These are phyloP conservation scores for Boletus eberwhitei DNA, from an alignment of 768 basidiomycete genomes.

Conservation along the genomic window DNA sequence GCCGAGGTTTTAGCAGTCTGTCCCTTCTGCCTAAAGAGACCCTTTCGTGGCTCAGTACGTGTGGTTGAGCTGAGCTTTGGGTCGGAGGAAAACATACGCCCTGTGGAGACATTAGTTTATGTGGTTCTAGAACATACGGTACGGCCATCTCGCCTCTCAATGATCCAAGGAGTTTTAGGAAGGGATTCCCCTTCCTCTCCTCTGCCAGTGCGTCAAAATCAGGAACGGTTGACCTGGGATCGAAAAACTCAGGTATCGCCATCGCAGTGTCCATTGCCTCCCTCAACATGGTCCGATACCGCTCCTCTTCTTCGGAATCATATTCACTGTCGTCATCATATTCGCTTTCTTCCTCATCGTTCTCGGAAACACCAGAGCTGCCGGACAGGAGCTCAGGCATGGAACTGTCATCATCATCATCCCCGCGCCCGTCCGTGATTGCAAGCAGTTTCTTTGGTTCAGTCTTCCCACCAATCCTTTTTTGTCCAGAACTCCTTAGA, in stretches of 20 bases:
- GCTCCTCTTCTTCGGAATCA: constrained; percentile 68
- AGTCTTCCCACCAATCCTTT: constrained; percentile 24
- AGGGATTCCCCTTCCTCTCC: constrained; percentile 67
- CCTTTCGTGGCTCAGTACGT: constrained; percentile 33
- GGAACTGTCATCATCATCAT: constrained; percentile 45
- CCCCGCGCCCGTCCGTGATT: constrained; percentile 42
- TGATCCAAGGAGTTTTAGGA: constrained; percentile 71
- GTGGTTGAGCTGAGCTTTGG: constrained; percentile 41
- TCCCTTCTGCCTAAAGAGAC: constrained; percentile 21
- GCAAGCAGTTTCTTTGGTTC: constrained; percentile 42
- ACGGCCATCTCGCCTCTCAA: constrained; percentile 52
- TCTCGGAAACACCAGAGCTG: constrained; percentile 41
- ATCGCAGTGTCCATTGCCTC: constrained; percentile 73
- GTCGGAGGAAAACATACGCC: constrained; percentile 58
- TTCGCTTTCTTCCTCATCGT: constrained; percentile 35
- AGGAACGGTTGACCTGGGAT: constrained; percentile 44
- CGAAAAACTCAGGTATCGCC: constrained; percentile 55
- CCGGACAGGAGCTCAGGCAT: constrained; percentile 73
- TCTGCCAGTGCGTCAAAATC: constrained; percentile 44
- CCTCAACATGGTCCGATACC: constrained; percentile 54
- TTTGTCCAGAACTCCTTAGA: constrained; percentile 12
- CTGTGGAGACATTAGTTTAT: constrained; percentile 33
- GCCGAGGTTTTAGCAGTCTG: constrained; percentile 10
- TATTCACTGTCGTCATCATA: constrained; percentile 45
- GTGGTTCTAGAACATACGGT: background rate